Conservation (phyloP, 768 basidiomycete species). For the Mycena galericulata region DNA sequence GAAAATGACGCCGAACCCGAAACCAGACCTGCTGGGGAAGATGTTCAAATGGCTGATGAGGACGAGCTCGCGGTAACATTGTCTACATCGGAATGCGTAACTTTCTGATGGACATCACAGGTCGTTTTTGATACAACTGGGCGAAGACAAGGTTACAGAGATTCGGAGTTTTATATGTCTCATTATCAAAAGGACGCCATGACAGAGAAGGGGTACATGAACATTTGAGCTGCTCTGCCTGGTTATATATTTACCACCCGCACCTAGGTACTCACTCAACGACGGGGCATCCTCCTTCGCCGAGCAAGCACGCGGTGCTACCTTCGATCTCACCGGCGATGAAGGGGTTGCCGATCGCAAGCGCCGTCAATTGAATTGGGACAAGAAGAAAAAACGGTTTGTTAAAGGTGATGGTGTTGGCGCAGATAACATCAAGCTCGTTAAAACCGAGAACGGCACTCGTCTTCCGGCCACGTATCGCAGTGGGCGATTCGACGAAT, state of each 20-base stretch:
- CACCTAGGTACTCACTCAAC: conserved; percentile 82
- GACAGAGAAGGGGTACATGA: conserved; percentile 88
- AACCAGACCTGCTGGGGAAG: conserved; percentile 48
- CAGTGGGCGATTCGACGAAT: conserved; percentile 95
- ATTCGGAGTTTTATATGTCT: conserved; percentile 92
- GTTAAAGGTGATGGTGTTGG: conserved; percentile 87
- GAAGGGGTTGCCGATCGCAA: conserved; percentile 71
- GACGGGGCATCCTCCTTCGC: conserved; percentile 91
- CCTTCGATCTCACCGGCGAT: conserved; percentile 88
- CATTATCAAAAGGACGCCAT: conserved; percentile 89
- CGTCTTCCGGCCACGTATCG: conserved; percentile 92
- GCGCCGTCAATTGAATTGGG: conserved; percentile 85
- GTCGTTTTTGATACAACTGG: conserved; percentile 72
- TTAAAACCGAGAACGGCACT: conserved; percentile 92
- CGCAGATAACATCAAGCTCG: conserved; percentile 93
- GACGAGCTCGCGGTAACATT: conserved; percentile 74
- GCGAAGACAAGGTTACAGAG: conserved; percentile 71
- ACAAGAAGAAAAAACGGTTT: conserved; percentile 96
- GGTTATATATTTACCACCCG: conserved; percentile 2
- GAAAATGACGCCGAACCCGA: conserved; percentile 50
- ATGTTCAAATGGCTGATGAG: conserved; percentile 82
- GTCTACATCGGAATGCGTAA: conserved; percentile 20
- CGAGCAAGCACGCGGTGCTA: conserved; percentile 81
- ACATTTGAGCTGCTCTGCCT: not conserved
- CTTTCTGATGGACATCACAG: conserved; percentile 48